These are phyloP conservation scores for Acanthamoeba triangularis DNA, from an alignment of 208 protist genomes.

Conservation along the genomic window DNA sequence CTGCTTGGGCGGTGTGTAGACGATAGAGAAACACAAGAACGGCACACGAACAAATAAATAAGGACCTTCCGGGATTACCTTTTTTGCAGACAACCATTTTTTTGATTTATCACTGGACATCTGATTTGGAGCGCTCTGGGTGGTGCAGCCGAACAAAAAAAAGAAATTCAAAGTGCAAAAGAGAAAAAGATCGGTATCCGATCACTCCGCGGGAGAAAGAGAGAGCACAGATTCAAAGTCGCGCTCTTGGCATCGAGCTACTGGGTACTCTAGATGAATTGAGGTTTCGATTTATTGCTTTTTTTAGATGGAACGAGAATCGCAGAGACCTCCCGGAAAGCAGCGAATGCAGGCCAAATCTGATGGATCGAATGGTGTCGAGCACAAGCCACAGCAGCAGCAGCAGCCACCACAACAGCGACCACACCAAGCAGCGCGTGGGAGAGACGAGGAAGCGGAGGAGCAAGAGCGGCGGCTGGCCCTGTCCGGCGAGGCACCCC, in stretches of 20 bases:
- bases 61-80: background rate
- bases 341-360: background rate
- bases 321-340: background rate
- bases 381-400: background rate
- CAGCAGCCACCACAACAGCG: background rate
- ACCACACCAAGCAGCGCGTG: background rate
- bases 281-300: no score
- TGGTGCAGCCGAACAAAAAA: background rate
- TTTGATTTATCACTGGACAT: background rate
- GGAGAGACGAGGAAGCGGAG: background rate
- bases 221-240: no score
- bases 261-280: no score
- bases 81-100: background rate
- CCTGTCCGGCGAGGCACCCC: background rate
- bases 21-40: constrained; percentile 14
- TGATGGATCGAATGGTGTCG: background rate
- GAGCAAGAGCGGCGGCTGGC: background rate
- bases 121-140: background rate
- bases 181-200: no score
- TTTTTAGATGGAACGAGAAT: background rate
- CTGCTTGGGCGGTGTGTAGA: background rate
- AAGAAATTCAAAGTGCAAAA: background rate
- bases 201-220: no score
- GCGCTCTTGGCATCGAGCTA: no score
- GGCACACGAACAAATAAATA: background rate